Conservation (phyloP, 2,329 filamentous ascomycete genomes). For the Alternaria novae-zelandiae region DNA sequence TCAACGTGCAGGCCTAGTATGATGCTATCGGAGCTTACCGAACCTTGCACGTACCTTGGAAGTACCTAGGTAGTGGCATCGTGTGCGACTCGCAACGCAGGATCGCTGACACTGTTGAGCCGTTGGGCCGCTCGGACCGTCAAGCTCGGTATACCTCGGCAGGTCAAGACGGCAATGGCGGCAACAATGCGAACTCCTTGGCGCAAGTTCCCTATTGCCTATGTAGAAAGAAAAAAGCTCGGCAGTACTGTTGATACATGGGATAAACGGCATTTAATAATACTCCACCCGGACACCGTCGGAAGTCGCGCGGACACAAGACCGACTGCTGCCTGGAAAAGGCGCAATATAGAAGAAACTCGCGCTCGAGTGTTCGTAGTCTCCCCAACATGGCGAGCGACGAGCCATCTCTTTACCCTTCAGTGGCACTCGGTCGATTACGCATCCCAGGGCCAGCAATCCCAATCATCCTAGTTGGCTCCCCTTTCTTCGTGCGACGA, state of each 20-base stretch:
- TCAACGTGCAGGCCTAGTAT: background rate
- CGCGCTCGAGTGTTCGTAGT: background rate
- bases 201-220: background rate
- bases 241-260: background rate
- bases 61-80: background rate
- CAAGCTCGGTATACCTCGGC: background rate
- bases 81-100: background rate
- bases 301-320: background rate
- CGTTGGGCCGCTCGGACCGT: background rate
- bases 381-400: background rate
- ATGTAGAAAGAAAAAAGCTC: background rate
- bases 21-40: background rate
- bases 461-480: background rate
- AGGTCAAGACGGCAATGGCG: background rate
- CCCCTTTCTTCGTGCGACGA: background rate
- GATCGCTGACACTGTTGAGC: background rate
- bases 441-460: background rate
- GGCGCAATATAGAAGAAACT: background rate
- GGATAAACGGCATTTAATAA: background rate
- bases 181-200: background rate
- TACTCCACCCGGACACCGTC: background rate
- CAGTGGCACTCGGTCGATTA: background rate
- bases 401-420: background rate
- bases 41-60: background rate
- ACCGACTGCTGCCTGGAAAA: background rate